A percentile compares a stretch with the other conserved stretches of the same genome.
Evolutionary conservation across 2,329 filamentous ascomycete genomes (phyloP).

Genomic region (Acrodontium crateriforme): DNA sequence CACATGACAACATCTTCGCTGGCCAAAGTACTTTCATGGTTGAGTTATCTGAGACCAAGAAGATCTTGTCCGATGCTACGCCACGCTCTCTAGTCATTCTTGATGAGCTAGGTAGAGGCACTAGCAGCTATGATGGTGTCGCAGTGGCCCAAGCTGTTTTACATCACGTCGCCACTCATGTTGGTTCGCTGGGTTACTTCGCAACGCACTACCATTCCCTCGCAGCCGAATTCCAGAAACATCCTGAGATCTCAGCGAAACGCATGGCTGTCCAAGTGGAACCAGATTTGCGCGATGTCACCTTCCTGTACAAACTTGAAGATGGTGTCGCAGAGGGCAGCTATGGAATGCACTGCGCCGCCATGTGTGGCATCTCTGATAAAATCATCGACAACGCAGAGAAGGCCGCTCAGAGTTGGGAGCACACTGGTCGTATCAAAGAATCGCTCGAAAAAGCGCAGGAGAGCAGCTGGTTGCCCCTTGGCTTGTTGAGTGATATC

Average conservation of each 20-base stretch:
- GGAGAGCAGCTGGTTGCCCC: constrained; percentile 61
- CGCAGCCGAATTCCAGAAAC: constrained; percentile 74
- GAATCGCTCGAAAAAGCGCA: constrained; percentile 68
- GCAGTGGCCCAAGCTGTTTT: constrained; percentile 92
- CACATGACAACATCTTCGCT: constrained; percentile 98
- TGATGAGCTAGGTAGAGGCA: constrained; percentile 89
- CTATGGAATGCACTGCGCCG: constrained; percentile 97
- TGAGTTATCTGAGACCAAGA: constrained; percentile 92
- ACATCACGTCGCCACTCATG: constrained; percentile 88
- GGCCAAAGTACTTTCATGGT: constrained; percentile 98
- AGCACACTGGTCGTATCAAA: constrained; percentile 82
- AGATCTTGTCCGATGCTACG: constrained; percentile 89
- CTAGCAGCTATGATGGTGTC: constrained; percentile 89
- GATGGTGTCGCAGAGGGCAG: constrained; percentile 88
- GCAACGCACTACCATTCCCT: constrained; percentile 95
- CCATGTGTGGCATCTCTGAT: constrained; percentile 87
- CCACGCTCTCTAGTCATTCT: constrained; percentile 90
- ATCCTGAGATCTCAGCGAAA: constrained; percentile 74
- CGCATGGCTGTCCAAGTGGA: constrained; percentile 95
- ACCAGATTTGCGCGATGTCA: constrained; percentile 69
- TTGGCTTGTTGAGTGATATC: constrained; percentile 80
- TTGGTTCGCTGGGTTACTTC: constrained; percentile 91
- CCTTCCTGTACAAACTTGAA: constrained; percentile 90
- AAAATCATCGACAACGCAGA: constrained; percentile 79
- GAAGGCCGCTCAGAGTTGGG: constrained; percentile 79